Evolutionary conservation across 2,329 filamentous ascomycete genomes (phyloP), one percentile per base, ranked within the genome.

Genomic region (Xylaria sp.): DNA sequence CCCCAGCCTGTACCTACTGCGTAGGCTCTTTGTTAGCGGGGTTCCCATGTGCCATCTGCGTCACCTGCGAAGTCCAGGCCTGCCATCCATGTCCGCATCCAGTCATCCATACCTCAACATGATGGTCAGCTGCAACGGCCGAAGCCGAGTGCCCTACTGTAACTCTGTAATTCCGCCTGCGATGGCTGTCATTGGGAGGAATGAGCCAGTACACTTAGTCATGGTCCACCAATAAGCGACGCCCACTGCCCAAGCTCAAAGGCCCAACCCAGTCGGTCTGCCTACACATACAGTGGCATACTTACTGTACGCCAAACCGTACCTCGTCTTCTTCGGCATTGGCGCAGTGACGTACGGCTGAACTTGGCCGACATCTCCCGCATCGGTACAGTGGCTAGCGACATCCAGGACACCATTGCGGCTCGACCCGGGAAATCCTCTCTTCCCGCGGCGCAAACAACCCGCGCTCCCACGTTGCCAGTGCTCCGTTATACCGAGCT

Each of bases 381-480:
- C 67, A 65, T 75, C 72, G 71, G 72, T 66, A 71, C 65, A 73
- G 61, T 67, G 54, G 10, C 27, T 31, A 61, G 42, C 61, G 61
- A 65, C 44, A 39, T 27, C 45, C 33, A 53, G 5, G 55, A 55
- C 60, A 33, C 58, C 17, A 57, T 55, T n/a, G 51, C 60, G 70
- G 65, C 71, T 71, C 65, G 68, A 76, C 75, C 76, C 76, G 76
- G 74, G 61, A 78, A 77, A 77, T 78, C 73, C 71, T 75, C 75
- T 78, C 77, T 76, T 65, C 53, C 45, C 39, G 45, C 55, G 56
- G 42, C 55, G 17, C 44, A 47, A 69, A 63, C 38, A 66, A 62
- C 53, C 69, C 71, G 68, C 55, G 42, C 51, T 47, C 25, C 50
- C 60, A 31, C 51, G 50, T 38, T 49, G 56, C 45, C 53, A 58